Base-by-base conservation (phyloP, 331 rosid species). In the Acacia pycnantha region DNA sequence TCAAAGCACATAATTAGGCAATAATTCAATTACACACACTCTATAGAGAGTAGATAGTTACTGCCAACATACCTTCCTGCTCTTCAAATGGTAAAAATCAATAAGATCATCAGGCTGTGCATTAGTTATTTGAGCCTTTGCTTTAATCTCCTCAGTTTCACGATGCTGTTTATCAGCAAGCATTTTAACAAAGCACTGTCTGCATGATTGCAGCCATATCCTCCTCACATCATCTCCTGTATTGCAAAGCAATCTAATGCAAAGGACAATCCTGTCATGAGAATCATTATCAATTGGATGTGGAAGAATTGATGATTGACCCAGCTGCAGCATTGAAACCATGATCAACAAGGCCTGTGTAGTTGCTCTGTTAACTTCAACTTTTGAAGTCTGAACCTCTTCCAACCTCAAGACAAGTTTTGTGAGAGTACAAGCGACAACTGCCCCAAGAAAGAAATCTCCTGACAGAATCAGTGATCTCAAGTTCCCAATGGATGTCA, bases 31-130 rank as follows among this genome's bases (percentile, higher is more conserved):
- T 9, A 54, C n/a, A 65, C 4, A 64, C 70, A 46, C 70, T 69
- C 43, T 9, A 65, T 1, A 54, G 66, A 79, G 27, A 24, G 61
- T 7, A 83, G 62, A 79, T 73, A 62, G 70, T 80, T 41, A 73
- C 26, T 46, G 77, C n/a, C 15, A 51, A 16, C 65, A 76, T 87
- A 96, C 99, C 98, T 92, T 96, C 89, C 97, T 88, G 90, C 98
- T 96, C 92, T 96, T 96, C 86, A 96, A 83, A 90, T 96, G 99
- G 90, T 94, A 94, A 82, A 96, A 96, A 68, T 94, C 99, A 80
- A 96, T 96, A 68, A 96, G 97, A 85, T 96, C 99, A 80, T 96
- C 98, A 19, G 99, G 99, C 76, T 96, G 99, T 27, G 98, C 97
- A 89, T 94, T 88, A 65, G 91, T 90, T 82, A 91, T 90, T 72